These are phyloP conservation scores for Pichia sp. DNA, from an alignment of 1,139 yeast species.

Conservation along the genomic window DNA sequence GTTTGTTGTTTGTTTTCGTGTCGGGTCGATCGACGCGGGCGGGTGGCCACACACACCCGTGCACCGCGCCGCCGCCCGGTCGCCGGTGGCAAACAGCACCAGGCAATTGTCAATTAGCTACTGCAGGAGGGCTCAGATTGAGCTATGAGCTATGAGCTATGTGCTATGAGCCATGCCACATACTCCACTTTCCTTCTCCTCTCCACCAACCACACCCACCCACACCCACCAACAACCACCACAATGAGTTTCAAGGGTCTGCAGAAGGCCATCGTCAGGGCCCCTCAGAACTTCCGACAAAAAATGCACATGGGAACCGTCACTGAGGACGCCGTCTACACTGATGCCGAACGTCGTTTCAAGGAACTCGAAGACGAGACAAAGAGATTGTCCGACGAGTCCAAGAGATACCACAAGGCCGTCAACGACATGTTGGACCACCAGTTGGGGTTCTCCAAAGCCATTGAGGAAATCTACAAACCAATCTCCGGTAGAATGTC, in stretches of 20 bases:
- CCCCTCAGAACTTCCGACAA: slow-evolving; percentile 77
- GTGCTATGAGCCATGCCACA: too few relatives aligned
- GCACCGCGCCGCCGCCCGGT: neutral
- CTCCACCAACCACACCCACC: too few relatives aligned
- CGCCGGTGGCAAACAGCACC: too few relatives aligned
- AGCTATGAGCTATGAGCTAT: too few relatives aligned
- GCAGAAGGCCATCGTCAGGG: slow-evolving; percentile 81
- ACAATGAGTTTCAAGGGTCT: slow-evolving; percentile 98
- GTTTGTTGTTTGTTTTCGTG: too few relatives aligned
- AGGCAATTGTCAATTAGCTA: too few relatives aligned
- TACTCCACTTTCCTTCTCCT: too few relatives aligned
- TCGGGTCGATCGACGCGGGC: too few relatives aligned
- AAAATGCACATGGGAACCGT: slow-evolving; percentile 83
- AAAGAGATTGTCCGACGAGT: slow-evolving; percentile 84
- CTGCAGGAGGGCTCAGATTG: too few relatives aligned
- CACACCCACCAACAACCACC: too few relatives aligned
- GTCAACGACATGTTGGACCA: slow-evolving; percentile 92
- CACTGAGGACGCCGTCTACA: slow-evolving; percentile 84
- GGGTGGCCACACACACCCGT: slow-evolving; percentile 2
- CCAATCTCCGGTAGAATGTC: slow-evolving; percentile 92
- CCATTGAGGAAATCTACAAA: slow-evolving; percentile 93
- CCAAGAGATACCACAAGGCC: slow-evolving; percentile 84
- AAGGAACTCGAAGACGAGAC: slow-evolving; percentile 89
- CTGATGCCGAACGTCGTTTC: slow-evolving; percentile 95
- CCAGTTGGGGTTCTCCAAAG: slow-evolving; percentile 90